These are phyloP conservation scores for Artemisia argyi DNA, from an alignment of 129 eudicot species.

Conservation along the genomic window DNA sequence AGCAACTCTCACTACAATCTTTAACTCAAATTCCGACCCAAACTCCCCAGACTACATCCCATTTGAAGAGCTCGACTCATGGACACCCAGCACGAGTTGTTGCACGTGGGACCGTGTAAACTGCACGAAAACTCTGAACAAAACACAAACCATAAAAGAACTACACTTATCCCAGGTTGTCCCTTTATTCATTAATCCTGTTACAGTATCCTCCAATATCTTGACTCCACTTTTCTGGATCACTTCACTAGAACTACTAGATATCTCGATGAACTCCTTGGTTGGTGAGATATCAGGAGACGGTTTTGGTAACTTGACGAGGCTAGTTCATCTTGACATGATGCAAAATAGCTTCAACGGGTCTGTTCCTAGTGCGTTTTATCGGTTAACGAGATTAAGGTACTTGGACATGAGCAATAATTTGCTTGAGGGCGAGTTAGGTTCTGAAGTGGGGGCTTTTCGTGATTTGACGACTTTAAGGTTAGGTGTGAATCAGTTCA, in stretches of 20 bases:
- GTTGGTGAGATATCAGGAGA: slow-evolving; percentile 34
- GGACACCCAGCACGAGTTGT: slow-evolving; percentile 48
- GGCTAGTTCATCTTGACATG: slow-evolving; percentile 55
- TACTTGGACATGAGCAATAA: slow-evolving; percentile 50
- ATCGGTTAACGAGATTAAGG: slow-evolving; percentile 28
- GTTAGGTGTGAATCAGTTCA: slow-evolving; percentile 25
- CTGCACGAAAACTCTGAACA: slow-evolving; percentile 25
- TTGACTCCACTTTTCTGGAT: slow-evolving; percentile 45
- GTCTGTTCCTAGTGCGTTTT: slow-evolving; percentile 39
- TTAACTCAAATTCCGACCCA: slow-evolving; percentile 40
- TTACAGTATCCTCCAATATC: slow-evolving; percentile 22
- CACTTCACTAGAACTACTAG: slow-evolving; percentile 35
- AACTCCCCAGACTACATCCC: slow-evolving; percentile 32
- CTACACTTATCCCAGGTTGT: slow-evolving; percentile 35
- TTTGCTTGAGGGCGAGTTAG: slow-evolving; percentile 34
- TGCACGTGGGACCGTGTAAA: slow-evolving; percentile 52
- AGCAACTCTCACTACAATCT: slow-evolving; percentile 35
- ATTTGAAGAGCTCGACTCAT: slow-evolving; percentile 30
- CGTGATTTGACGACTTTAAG: slow-evolving; percentile 26
- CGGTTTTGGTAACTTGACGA: slow-evolving; percentile 50
- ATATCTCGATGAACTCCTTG: slow-evolving; percentile 42
- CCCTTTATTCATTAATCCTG: slow-evolving; percentile 1
- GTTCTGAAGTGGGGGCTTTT: slow-evolving; percentile 32
- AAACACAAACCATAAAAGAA: slow-evolving; percentile 21
- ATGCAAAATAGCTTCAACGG: slow-evolving; percentile 43